Evolutionary conservation across 305 asterid genomes (phyloP), one percentile per base, ranked within the genome.

Genomic region (Withania somnifera): DNA sequence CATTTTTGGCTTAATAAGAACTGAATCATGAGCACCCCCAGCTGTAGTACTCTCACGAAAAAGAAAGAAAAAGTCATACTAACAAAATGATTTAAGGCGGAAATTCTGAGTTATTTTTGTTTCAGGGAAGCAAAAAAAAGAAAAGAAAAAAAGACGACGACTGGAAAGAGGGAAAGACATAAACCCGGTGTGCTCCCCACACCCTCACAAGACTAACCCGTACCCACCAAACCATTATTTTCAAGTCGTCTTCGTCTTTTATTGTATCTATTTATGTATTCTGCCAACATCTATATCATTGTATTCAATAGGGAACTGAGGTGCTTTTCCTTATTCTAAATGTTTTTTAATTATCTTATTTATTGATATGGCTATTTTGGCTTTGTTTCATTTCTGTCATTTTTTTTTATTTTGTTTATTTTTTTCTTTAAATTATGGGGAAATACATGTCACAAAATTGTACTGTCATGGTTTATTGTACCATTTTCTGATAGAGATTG

Each of bases 401-500:
- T n/a, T n/a, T n/a, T n/a, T n/a, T n/a, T n/a, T n/a, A n/a, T n/a
- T n/a, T n/a, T n/a, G n/a, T n/a, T n/a, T 66, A n/a, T n/a, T 36
- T 9, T 36, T 36, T 45, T 14, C 34, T 71, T 45, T 28, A 24
- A 45, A 22, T 22, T 20, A 20, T 40, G 32, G 78, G 56, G 34
- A 40, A 45, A 71, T 24, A 13, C 42, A 26, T n/a, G 17, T 3
- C 58, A 22, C 38, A 45, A 45, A 45, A 45, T 14, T 45, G 57
- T 45, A 13, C 7, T 24, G 7, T 40, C 52, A 68, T 42, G 30
- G 14, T 50, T 73, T 47, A 15, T 73, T 73, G 26, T 8, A 47
- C 60, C 79, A 73, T 47, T 73, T 73, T 73, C 42, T 73, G 79
- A 73, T 73, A 47, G 42, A 73, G 22, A 69, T 73, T 69, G 52